Conservation (phyloP, 2,329 filamentous ascomycete species). For the Ascochyta pisi region DNA sequence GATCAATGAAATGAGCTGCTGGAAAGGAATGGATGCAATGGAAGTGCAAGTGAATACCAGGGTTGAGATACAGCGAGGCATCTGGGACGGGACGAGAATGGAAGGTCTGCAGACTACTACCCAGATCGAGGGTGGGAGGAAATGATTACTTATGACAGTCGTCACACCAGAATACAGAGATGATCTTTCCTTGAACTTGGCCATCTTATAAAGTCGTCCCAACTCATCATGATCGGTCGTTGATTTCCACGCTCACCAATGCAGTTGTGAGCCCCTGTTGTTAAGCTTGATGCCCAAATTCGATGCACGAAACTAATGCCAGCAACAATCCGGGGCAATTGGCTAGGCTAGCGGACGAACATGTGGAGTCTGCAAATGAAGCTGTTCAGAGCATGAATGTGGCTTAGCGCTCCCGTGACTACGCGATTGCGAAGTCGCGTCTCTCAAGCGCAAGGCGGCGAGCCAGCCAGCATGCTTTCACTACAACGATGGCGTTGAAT, state of each 20-base stretch:
- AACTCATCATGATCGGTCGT: background rate
- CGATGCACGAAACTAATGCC: background rate
- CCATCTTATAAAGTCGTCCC: background rate
- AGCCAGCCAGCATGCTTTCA: conserved; percentile 2
- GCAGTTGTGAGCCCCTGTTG: no score
- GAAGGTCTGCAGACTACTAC: conserved; percentile 10
- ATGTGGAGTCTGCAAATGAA: background rate
- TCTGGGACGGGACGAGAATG: conserved; percentile 20
- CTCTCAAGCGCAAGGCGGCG: conserved; percentile 2
- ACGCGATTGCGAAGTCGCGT: conserved; percentile 19
- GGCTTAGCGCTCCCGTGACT: conserved; percentile 20
- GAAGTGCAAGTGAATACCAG: conserved; percentile 37
- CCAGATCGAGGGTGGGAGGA: conserved; percentile 19
- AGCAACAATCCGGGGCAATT: no score
- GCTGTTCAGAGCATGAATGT: background rate
- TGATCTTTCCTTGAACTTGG: background rate
- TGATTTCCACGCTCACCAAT: no score
- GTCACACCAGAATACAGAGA: background rate
- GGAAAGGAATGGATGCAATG: conserved; percentile 23
- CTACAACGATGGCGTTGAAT: conserved; percentile 46
- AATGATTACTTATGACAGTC: background rate
- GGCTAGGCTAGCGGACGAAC: background rate
- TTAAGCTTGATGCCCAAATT: no score
- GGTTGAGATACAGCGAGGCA: conserved; percentile 36
- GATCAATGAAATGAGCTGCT: conserved; percentile 14